These are phyloP conservation scores for Stramenopiles sp. DNA, from an alignment of 352 stramenopile genomes.

Conservation along the genomic window DNA sequence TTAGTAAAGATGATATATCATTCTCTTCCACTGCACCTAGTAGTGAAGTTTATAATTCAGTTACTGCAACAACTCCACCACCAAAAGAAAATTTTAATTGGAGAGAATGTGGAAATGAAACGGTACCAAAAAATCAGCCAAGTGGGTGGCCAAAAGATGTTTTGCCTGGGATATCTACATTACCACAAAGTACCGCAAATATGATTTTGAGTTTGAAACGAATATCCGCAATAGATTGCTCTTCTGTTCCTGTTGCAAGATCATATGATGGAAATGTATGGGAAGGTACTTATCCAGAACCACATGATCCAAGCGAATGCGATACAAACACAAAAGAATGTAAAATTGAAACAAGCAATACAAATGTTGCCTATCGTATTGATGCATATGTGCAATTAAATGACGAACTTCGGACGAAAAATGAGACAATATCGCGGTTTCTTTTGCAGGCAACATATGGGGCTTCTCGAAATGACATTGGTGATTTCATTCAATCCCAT, in stretches of 20 bases:
- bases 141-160: neutral
- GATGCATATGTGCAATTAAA: neutral
- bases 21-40: neutral
- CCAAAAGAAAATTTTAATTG: neutral
- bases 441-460: neutral
- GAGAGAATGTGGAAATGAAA: neutral
- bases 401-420: neutral
- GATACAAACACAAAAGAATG: neutral
- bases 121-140: neutral
- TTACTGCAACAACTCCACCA: no score
- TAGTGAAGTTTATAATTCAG: neutral
- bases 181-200: neutral
- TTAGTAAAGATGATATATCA: neutral
- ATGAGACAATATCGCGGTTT: neutral
- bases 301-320: neutral
- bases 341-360: neutral
- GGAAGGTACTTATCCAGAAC: neutral
- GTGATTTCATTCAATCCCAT: neutral
- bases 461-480: neutral
- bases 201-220: neutral
- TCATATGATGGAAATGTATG: neutral
- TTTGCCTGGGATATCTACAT: neutral
- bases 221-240: neutral
- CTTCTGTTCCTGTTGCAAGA: neutral
- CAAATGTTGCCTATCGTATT: neutral